Evolutionary conservation across 2,329 filamentous ascomycete genomes (phyloP), one percentile per base, ranked within the genome.

Genomic region (Fusarium tricinctum): DNA sequence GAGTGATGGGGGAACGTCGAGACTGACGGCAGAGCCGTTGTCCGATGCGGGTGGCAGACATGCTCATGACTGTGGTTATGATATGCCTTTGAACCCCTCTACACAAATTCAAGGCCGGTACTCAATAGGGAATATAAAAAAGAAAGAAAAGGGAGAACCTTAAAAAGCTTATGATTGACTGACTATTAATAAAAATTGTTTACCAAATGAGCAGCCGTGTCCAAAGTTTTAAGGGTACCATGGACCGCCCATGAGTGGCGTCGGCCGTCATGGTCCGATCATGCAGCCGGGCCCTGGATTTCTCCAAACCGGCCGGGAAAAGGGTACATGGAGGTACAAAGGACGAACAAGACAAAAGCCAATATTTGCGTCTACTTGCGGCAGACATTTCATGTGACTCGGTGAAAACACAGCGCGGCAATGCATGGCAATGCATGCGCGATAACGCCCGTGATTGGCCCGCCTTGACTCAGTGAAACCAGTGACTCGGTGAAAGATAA

Each of bases 21-120:
- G 70, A 68, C 50, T 70, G 72, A 58, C 72, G 72, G 66, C 54
- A 68, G 28, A 74, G 68, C 43, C 72, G 72, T 53, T 74, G 72
- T 42, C 70, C 72, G 43, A 74, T 72, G 58, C 72, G 72, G 52
- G 72, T 66, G n/a, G 72, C 63, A 42, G 72, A 64, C 62, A 74
- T 73, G 68, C 70, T 69, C 20, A 59, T 33, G 40, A 58, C 54
- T 45, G 23, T 46, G 42, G 28, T 33, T 47, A 26, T 56, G 46
- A 45, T 51, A 12, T 54, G 61, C 26, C 65, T 17, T 52, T 53
- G 55, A 33, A 30, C 43, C 51, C 49, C 40, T 62, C 30, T 62
- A 42, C 60, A 22, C 44, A 33, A 45, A 46, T 45, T 53, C 60
- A 58, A 49, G 48, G 26, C 46, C 47, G 20, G 23, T 23, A 22